phyloP scores from a whole-genome alignment of 1,284 basidiomycete genomes.

The Cutaneotrichosporon cutaneum region DNA sequence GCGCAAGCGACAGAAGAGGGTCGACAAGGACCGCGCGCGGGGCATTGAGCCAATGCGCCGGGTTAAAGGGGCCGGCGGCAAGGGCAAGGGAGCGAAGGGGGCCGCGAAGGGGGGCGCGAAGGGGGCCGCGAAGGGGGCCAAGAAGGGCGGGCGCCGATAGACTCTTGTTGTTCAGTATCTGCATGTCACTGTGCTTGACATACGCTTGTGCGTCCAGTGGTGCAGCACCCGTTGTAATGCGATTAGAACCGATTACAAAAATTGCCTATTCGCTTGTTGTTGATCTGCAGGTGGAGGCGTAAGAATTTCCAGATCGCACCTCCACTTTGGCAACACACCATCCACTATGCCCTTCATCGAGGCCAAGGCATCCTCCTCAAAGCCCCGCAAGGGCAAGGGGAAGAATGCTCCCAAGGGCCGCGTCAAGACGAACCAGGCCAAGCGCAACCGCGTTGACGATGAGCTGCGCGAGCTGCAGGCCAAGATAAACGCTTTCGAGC shows the following conservation, averaged over 20 bases:
- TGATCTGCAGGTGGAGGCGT: background rate
- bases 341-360: conserved; percentile 36
- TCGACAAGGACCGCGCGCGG: conserved; percentile 43
- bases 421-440: conserved; percentile 46
- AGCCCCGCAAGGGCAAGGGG: conserved; percentile 16
- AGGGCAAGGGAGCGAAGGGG: conserved; percentile 25
- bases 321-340: conserved; percentile 4
- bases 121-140: conserved; percentile 24
- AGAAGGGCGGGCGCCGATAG: conserved; percentile 11
- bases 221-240: no score
- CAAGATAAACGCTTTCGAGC: conserved; percentile 24
- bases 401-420: conserved; percentile 23
- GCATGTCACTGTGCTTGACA: background rate
- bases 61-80: conserved; percentile 23
- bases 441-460: conserved; percentile 44
- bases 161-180: background rate
- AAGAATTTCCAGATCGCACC: conserved; percentile 8
- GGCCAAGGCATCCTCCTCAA: conserved; percentile 36
- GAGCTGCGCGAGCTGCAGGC: conserved; percentile 49
- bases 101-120: conserved; percentile 21
- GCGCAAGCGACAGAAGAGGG: conserved; percentile 43
- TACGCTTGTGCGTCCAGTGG: no score
- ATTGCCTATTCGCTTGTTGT: background rate
- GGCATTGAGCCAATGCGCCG: conserved; percentile 12
- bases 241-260: background rate